Conservation (phyloP, 2,329 filamentous ascomycete genomes). For the Phyllosticta citribraziliensis region DNA sequence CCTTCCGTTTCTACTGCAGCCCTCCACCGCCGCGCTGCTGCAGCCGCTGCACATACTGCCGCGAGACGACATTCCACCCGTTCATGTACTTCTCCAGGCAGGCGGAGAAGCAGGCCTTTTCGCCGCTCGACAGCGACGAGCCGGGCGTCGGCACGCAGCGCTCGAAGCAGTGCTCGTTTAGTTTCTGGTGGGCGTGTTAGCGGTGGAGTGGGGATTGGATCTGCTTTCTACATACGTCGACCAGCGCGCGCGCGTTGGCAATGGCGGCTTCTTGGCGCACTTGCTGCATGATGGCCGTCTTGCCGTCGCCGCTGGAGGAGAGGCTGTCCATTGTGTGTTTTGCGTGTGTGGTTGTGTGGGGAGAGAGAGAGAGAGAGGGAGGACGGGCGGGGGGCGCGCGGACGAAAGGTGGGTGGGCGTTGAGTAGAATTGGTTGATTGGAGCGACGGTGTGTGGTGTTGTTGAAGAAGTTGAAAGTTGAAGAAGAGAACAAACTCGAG, state of each 20-base stretch:
- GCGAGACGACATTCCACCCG: slow-evolving; percentile 42
- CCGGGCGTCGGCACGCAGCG: slow-evolving; percentile 45
- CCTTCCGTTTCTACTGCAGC: background rate
- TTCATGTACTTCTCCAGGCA: slow-evolving; percentile 50
- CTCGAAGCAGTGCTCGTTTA: slow-evolving; percentile 49
- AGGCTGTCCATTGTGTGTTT: slow-evolving; percentile 15
- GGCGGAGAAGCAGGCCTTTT: slow-evolving; percentile 39
- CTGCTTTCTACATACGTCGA: slow-evolving; percentile 36
- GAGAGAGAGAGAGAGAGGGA: no score
- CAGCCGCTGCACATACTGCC: slow-evolving; percentile 40
- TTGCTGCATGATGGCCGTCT: slow-evolving; percentile 41
- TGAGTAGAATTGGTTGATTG: background rate
- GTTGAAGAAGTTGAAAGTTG: no score
- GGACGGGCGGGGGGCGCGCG: background rate
- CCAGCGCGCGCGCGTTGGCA: slow-evolving; percentile 40
- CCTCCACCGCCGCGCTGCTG: slow-evolving; percentile 20
- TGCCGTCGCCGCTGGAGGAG: slow-evolving; percentile 28
- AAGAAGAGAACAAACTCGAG: no score
- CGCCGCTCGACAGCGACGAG: slow-evolving; percentile 39
- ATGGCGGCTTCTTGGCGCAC: slow-evolving; percentile 44
- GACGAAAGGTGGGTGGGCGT: background rate
- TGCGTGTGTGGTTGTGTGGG: background rate
- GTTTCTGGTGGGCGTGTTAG: slow-evolving; percentile 30
- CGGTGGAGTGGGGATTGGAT: background rate
- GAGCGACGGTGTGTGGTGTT: background rate